Percentiles rank a stretch among this genome's conserved stretches.
Conservation (phyloP, 257 asterid genomes). For the Salvia miltiorrhiza region DNA sequence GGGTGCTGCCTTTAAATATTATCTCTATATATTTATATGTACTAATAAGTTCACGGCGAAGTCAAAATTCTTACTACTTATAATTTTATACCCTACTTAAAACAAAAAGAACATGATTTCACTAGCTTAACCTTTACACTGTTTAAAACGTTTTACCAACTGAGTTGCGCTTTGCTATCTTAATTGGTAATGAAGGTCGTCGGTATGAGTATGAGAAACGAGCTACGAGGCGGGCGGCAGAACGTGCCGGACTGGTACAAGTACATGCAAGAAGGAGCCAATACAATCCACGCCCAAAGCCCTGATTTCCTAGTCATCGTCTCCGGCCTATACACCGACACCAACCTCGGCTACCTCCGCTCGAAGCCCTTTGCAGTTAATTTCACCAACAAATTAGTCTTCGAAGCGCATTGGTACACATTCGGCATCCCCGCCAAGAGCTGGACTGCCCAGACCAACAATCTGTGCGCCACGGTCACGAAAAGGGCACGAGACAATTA, state of each 20-base stretch:
- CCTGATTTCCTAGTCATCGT: constrained; percentile 52
- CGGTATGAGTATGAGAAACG: constrained; percentile 77
- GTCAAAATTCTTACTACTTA: no score
- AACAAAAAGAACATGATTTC: no score
- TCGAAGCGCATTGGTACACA: constrained; percentile 69
- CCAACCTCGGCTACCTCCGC: constrained; percentile 34
- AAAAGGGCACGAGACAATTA: constrained; percentile 22
- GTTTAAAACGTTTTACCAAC: no score
- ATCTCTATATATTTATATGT: no score
- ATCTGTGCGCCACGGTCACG: constrained; percentile 16
- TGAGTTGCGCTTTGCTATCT: no score
- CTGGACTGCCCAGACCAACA: constrained; percentile 38
- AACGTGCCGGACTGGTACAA: constrained; percentile 47
- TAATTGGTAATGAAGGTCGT: constrained; percentile 40
- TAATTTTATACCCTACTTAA: no score
- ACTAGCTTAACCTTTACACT: neutral
- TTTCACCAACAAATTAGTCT: constrained; percentile 46
- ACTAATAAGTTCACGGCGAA: no score
- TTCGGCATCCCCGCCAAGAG: constrained; percentile 22
- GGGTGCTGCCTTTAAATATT: no score
- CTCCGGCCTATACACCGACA: constrained; percentile 53
- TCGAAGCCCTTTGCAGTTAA: constrained; percentile 25
- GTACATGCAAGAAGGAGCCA: constrained; percentile 56
- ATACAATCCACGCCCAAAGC: constrained; percentile 36
- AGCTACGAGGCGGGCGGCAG: constrained; percentile 53